phyloP scores from a whole-genome alignment of 768 basidiomycete species.

The Russula brevipes region DNA sequence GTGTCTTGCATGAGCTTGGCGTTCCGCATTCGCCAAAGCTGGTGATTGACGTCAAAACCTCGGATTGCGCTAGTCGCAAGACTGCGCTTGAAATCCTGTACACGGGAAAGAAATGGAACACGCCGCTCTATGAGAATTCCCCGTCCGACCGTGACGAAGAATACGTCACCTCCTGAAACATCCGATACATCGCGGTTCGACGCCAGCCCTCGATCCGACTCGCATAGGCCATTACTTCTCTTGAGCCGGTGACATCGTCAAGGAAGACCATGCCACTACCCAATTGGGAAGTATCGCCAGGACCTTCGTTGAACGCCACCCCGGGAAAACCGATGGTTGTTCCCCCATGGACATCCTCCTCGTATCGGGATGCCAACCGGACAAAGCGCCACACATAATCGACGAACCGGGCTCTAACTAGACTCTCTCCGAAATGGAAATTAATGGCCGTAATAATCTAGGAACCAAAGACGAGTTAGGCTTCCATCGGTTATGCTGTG shows the following conservation, averaged over 20 bases:
- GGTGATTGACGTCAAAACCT: conserved; percentile 82
- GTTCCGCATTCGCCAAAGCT: conserved; percentile 74
- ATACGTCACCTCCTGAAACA: conserved; percentile 54
- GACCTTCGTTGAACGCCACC: conserved; percentile 43
- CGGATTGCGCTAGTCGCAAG: conserved; percentile 56
- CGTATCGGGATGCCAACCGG: conserved; percentile 83
- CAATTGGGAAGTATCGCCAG: conserved; percentile 43
- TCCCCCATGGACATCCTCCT: conserved; percentile 68
- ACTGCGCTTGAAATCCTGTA: conserved; percentile 62
- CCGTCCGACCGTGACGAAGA: background rate
- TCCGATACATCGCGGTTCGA: conserved; percentile 72
- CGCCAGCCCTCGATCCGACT: conserved; percentile 93
- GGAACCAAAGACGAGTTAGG: background rate
- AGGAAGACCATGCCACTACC: conserved; percentile 79
- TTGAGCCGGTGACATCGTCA: conserved; percentile 60
- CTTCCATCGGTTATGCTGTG: conserved; percentile 2
- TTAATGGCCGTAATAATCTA: conserved; percentile 83
- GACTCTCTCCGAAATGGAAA: conserved; percentile 86
- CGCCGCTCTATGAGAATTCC: background rate
- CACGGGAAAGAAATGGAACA: conserved; percentile 6
- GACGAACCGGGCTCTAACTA: conserved; percentile 82
- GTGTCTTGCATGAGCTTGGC: conserved; percentile 63
- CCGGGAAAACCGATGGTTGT: conserved; percentile 75
- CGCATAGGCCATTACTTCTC: conserved; percentile 71
- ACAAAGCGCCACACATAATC: conserved; percentile 89